These are phyloP conservation scores for Xylariales sp. DNA, from an alignment of 2,329 filamentous ascomycete species.

Conservation along the genomic window DNA sequence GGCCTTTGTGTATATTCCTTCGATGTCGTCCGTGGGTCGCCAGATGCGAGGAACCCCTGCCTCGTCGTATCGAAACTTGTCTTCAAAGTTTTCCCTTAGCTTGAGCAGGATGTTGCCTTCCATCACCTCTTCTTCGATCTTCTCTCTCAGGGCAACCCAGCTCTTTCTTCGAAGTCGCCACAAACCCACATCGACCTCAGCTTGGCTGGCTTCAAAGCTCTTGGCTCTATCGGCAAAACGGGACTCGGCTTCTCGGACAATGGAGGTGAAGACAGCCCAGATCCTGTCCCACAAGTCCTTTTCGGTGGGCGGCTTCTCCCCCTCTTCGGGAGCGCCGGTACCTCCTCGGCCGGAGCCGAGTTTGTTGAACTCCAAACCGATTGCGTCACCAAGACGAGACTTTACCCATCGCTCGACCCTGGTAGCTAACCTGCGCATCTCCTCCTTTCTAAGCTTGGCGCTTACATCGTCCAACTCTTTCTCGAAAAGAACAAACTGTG, in stretches of 20 bases:
- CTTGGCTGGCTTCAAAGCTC: slow-evolving; percentile 87
- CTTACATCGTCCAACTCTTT: slow-evolving; percentile 92
- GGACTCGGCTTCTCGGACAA: slow-evolving; percentile 79
- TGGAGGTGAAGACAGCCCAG: slow-evolving; percentile 79
- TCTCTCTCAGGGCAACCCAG: slow-evolving; percentile 84
- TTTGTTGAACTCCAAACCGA: slow-evolving; percentile 94
- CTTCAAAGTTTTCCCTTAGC: slow-evolving; percentile 96
- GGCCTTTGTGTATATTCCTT: slow-evolving; percentile 88
- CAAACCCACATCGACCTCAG: slow-evolving; percentile 86
- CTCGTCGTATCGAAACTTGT: slow-evolving; percentile 98
- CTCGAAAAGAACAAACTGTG: slow-evolving; percentile 75
- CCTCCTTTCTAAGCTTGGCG: slow-evolving; percentile 79
- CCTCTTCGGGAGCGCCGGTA: slow-evolving; percentile 72
- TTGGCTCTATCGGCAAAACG: slow-evolving; percentile 84
- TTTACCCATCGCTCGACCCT: slow-evolving; percentile 93
- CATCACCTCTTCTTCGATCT: slow-evolving; percentile 96
- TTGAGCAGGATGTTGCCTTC: slow-evolving; percentile 95
- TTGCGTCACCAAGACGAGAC: slow-evolving; percentile 77
- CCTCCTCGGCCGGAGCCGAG: slow-evolving; percentile 84
- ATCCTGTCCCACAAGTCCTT: slow-evolving; percentile 94
- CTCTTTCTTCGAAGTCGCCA: slow-evolving; percentile 93
- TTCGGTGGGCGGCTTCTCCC: slow-evolving; percentile 68
- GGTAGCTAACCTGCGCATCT: slow-evolving; percentile 89
- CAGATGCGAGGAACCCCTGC: slow-evolving; percentile 92
- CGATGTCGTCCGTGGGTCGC: slow-evolving; percentile 95